Evolutionary conservation across 164 flowering plant species (phyloP).

Genomic region (Sedum album): DNA sequence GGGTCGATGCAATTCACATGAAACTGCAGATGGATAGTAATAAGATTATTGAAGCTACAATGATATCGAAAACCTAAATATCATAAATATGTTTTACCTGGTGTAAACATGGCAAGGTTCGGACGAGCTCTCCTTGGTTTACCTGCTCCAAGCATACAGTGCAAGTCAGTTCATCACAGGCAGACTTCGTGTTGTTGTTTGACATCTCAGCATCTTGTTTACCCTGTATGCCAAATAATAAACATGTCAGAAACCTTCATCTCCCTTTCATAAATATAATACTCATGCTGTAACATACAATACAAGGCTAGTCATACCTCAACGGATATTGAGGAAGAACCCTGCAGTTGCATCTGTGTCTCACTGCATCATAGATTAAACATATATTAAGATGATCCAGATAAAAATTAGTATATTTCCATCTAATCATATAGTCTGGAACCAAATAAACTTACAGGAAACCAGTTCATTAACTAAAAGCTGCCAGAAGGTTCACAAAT

Average conservation of each 20-base stretch:
- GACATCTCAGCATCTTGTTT: slow-evolving; percentile 39
- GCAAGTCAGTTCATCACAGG: slow-evolving; percentile 70
- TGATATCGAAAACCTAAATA: neutral
- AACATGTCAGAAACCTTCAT: neutral
- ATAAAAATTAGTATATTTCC: neutral
- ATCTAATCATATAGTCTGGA: neutral
- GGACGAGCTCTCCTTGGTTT: slow-evolving; percentile 59
- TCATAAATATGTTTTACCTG: slow-evolving; percentile 34
- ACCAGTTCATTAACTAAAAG: neutral
- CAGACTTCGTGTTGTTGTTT: slow-evolving; percentile 25
- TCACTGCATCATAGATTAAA: slow-evolving; percentile 22
- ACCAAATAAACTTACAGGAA: neutral
- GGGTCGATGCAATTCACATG: slow-evolving; percentile 65
- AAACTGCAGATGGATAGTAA: slow-evolving; percentile 31
- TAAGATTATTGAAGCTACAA: neutral
- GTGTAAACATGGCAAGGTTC: slow-evolving; percentile 89
- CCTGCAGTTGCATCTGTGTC: slow-evolving; percentile 24
- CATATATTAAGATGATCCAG: neutral
- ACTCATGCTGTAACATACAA: neutral
- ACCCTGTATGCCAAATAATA: slow-evolving; percentile 25
- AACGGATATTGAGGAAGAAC: slow-evolving; percentile 27
- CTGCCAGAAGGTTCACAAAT: neutral
- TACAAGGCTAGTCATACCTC: slow-evolving; percentile 28
- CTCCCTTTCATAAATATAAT: neutral
- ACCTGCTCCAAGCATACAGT: slow-evolving; percentile 92